Base-by-base conservation (phyloP, 2,329 filamentous ascomycete genomes). In the Phaeoacremonium minimum region DNA sequence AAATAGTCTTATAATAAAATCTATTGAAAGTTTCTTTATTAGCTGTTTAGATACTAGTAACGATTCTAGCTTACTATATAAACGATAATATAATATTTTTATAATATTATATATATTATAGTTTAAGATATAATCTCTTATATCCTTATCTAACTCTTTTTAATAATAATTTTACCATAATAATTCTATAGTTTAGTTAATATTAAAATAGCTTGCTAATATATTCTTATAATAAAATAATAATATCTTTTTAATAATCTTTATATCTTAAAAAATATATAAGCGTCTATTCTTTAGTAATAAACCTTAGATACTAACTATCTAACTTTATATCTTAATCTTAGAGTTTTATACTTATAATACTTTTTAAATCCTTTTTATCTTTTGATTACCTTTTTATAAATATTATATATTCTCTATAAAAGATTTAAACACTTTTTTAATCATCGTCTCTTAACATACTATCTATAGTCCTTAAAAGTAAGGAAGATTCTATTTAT, bases 1-100 rank as follows among this genome's bases (percentile, higher is more conserved):
- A 15, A 15, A 6, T 5, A 35, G 7, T 4, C 13, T n/a, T 20
- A 35, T 28, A 35, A 36, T 32, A 32, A 32, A 33, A 22, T 33
- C 11, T 15, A 33, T 33, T 22, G 11, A 17, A n/a, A 33, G 19
- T 9, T 33, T 6, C 16, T 20, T 33, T 22, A 33, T 33, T 19
- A 14, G 19, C 16, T 14, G 15, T 4, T 8, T n/a, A 15, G 15
- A 13, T 30, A 18, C 2, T 22, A 22, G 7, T 15, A 30, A 15
- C 6, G 12, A 4, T 14, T 14, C n/a, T 14, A 36, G 4, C 6
- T 18, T 30, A 14, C 8, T 29, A 30, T 30, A 7, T 18, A 36
- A 5, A 15, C 13, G 15, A 30, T 36, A 18, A 4, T 29, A 29
- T 13, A 18, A 14, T 6, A 15, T 15, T 30, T 35, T 35, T 9